phyloP scores from a whole-genome alignment of 257 asterid species.

The Przewalskia tangutica region DNA sequence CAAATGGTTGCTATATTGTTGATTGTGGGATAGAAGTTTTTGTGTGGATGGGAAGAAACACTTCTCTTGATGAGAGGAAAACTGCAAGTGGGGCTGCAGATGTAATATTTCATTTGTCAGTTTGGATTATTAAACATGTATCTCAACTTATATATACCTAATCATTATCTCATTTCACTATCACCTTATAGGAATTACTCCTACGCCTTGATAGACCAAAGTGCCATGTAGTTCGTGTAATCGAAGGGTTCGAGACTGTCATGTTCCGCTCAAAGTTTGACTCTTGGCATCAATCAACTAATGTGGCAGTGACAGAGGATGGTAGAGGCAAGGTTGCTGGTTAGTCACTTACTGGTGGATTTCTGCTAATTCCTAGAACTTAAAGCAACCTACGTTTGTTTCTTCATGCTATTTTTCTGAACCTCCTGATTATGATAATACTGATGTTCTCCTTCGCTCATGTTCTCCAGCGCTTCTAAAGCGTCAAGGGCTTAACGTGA shows the following conservation, averaged over 20 bases:
- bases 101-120: slow-evolving; percentile 42
- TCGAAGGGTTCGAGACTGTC: slow-evolving; percentile 96
- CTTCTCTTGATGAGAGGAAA: slow-evolving; percentile 86
- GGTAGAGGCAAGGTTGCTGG: slow-evolving; percentile 99
- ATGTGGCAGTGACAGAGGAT: slow-evolving; percentile 74
- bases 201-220: slow-evolving; percentile 51
- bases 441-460: slow-evolving; percentile 5
- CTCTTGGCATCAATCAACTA: slow-evolving; percentile 74
- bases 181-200: slow-evolving; percentile 50
- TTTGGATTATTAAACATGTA: slow-evolving; percentile 8
- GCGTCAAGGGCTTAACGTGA: slow-evolving; percentile 93
- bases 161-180: slow-evolving; percentile 5
- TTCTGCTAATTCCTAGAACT: slow-evolving; percentile 2
- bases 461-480: slow-evolving; percentile 70
- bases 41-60: slow-evolving; percentile 94
- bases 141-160: slow-evolving; percentile 3
- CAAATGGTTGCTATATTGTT: slow-evolving; percentile 75
- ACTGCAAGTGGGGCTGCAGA: slow-evolving; percentile 77
- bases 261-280: slow-evolving; percentile 71
- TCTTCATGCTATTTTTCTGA: neutral
- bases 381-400: neutral
- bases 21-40: slow-evolving; percentile 81
- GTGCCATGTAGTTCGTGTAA: slow-evolving; percentile 61
- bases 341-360: slow-evolving; percentile 28
- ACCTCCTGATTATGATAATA: neutral